Evolutionary conservation across 2,329 filamentous ascomycete species (phyloP).

Genomic region (Xylariales sp.): DNA sequence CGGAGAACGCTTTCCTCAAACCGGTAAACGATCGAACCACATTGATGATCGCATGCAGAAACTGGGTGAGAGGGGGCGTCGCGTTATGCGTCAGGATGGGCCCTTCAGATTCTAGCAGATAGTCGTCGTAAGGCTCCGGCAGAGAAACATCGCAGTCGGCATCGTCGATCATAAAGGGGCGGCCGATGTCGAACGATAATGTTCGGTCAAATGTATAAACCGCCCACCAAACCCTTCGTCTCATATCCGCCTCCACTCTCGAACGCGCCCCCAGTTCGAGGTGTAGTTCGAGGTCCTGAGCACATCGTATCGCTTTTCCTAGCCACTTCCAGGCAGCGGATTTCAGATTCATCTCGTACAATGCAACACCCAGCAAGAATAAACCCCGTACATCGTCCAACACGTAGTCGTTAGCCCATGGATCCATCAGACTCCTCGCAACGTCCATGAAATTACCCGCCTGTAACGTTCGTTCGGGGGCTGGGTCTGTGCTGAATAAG

Average conservation of each 20-base stretch:
- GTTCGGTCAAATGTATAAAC: conserved; percentile 90
- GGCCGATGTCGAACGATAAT: conserved; percentile 81
- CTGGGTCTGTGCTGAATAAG: conserved; percentile 72
- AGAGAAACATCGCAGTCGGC: conserved; percentile 86
- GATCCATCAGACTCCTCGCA: conserved; percentile 76
- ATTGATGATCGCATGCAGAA: conserved; percentile 82
- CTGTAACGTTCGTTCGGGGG: conserved; percentile 63
- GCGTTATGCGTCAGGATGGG: conserved; percentile 63
- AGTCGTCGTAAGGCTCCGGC: conserved; percentile 84
- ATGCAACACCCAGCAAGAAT: conserved; percentile 79
- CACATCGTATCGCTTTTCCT: conserved; percentile 80
- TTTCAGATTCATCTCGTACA: conserved; percentile 87
- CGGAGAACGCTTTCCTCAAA: conserved; percentile 76
- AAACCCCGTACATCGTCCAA: conserved; percentile 80
- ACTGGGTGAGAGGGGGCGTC: conserved; percentile 71
- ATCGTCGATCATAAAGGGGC: conserved; percentile 86
- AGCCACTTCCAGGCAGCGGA: conserved; percentile 89
- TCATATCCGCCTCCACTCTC: conserved; percentile 84
- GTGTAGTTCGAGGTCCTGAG: conserved; percentile 86
- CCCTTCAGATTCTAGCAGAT: conserved; percentile 73
- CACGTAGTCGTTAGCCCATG: conserved; percentile 82
- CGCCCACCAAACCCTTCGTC: conserved; percentile 91
- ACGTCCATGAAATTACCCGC: conserved; percentile 76
- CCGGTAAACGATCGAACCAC: conserved; percentile 82
- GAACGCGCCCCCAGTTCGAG: conserved; percentile 78